Base-by-base conservation (phyloP, 768 basidiomycete species). In the Boletus subcaerulescens region DNA sequence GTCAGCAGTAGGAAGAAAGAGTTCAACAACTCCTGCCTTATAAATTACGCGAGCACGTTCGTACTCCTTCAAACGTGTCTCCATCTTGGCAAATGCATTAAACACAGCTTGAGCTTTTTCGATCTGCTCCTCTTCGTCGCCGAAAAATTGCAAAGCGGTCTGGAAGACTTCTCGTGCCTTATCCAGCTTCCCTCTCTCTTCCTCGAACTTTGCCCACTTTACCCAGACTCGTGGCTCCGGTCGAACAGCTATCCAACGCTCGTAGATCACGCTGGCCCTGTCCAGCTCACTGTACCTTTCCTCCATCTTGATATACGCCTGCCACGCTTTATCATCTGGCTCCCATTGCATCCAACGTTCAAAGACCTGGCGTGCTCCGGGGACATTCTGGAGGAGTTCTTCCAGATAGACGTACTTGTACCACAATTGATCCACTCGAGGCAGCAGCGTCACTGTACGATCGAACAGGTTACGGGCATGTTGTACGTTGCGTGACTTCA, bases 271-370 rank as follows among this genome's bases (percentile, higher is more conserved):
- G 55, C 93, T 96, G 3, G 94, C 96, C 10, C 97, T 80, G 63
- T 98, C 97, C 20, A 85, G 74, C 71, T 99, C 97, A 53, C 85
- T 78, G 69, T 98, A 99, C 48, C 97, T 82, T 66, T 89, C 86
- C 75, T 99, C 97, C 70, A 98, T 79, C 76, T 99, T 98, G 80
- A 98, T 91, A 73, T 96, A 98, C n/a, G 93, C 93, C 68, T 94
- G 91, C 96, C 96, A 99, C 4, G 96, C 94, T 77, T 98, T 98
- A 82, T 98, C 97, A 64, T 98, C 95, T 1, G 97, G 97, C 69
- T 98, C 97, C 97, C 97, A 98, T 60, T 92, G 84, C 93, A 98
- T 96, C 97, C 97, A 99, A 44, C 97, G 83, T 71, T 99, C 97
- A 58, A 98, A 99, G 52, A 98, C 93, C 68, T 98, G 96, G 10